Evolutionary conservation across 139 green algal genomes (phyloP), one percentile per base, ranked within the genome.

Genomic region (Closterium sp.): DNA sequence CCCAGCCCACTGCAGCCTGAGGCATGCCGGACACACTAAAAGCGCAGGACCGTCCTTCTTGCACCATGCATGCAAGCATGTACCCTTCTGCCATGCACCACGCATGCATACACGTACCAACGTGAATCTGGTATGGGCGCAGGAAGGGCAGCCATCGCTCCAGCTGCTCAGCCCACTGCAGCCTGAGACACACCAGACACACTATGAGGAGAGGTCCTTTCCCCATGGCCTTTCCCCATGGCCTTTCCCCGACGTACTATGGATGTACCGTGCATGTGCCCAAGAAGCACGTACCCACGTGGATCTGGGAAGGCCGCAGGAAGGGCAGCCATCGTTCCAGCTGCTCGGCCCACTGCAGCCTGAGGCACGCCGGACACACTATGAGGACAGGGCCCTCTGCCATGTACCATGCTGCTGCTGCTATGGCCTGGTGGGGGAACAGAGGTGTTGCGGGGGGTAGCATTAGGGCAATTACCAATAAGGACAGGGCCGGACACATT

Each of bases 101-200:
- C 95, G 98, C 98, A n/a, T n/a, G n/a, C n/a, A n/a, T n/a, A n/a
- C n/a, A n/a, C n/a, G n/a, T n/a, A n/a, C n/a, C n/a, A n/a, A n/a
- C n/a, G n/a, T n/a, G n/a, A n/a, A n/a, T n/a, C n/a, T n/a, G n/a
- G n/a, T n/a, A n/a, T n/a, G n/a, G n/a, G n/a, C n/a, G n/a, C n/a
- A n/a, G n/a, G n/a, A n/a, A n/a, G n/a, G n/a, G n/a, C n/a, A n/a
- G n/a, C n/a, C n/a, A n/a, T n/a, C n/a, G n/a, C n/a, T n/a, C n/a
- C 33, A 99, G 89, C 94, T 99, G 97, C 91, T 99, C 97, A 19
- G 97, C 97, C 98, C 98, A 99, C 89, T 96, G 93, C 86, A 99
- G 95, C 16, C 98, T 95, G 93, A 99, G 92, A 84, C 93, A 96
- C 33, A 97, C 97, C 1, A 98, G 98, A 23, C 95, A 96, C 8